Base-by-base conservation (phyloP, 2,329 filamentous ascomycete species). In the Cladorrhinum sp. region DNA sequence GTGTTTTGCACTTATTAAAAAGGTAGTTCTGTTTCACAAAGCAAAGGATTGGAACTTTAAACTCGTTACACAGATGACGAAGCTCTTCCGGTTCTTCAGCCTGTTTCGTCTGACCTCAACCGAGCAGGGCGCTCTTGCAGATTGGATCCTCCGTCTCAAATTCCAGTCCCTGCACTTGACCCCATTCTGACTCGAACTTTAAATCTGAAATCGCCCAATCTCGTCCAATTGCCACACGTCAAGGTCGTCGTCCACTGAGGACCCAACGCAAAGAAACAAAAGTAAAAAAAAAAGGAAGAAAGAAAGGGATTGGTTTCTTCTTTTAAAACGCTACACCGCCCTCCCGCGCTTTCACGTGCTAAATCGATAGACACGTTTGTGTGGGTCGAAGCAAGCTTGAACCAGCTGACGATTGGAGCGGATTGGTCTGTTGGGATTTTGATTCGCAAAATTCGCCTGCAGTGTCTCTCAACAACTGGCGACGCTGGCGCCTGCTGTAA, bases 271-370 rank as follows among this genome's bases (percentile, higher is more conserved):
- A 45, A 18, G 41, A 45, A 27, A 45, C 22, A 49, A 49, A n/a
- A 12, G 12, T 4, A 5, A 3, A 3, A 3, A 13, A 23, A 13
- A 5, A 27, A n/a, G 22, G 29, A 20, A 20, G 12, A 16, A 27
- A 24, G 13, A 45, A 9, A 54, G 45, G 66, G 45, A 60, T 69
- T 50, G 59, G 68, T 55, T 62, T 65, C 63, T 68, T 67, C 45
- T 68, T 36, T 8, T 9, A 7, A 5, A 50, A 10, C 8, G 38
- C 27, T 50, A 24, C 49, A 50, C 49, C 49, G 49, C 49, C 49
- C 13, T 50, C 22, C 49, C 25, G n/a, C 25, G 38, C 36, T 59
- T 65, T 65, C 64, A 65, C 62, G 62, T 64, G 64, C 56, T 50
- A 60, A 58, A 29, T 22, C 22, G 32, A 41, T 56, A 48, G 36